These are phyloP conservation scores for Fusarium sp. DNA, from an alignment of 2,329 filamentous ascomycete genomes.

Conservation along the genomic window DNA sequence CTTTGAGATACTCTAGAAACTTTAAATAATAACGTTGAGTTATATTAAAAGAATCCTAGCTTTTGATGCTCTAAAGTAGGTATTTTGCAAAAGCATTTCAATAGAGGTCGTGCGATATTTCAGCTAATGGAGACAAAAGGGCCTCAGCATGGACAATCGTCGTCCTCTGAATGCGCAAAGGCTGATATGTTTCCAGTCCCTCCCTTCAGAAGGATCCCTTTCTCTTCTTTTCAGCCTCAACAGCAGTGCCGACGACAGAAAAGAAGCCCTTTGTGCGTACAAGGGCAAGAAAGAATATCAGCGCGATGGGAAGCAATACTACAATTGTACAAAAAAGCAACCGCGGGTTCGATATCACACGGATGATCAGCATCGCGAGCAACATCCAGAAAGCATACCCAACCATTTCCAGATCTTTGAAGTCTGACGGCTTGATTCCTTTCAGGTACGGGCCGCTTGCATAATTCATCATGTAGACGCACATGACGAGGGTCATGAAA, in stretches of 20 bases:
- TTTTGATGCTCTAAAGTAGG: not conserved
- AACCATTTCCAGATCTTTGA: conserved; percentile 35
- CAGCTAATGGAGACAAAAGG: too few relatives aligned
- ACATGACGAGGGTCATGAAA: conserved; percentile 30
- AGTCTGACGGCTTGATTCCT: conserved; percentile 1
- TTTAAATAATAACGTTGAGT: too few relatives aligned
- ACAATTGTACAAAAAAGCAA: not conserved
- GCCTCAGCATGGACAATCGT: too few relatives aligned
- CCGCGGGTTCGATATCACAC: conserved; percentile 17
- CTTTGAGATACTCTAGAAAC: not conserved
- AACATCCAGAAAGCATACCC: conserved; percentile 35
- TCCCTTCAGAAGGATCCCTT: not conserved
- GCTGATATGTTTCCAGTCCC: too few relatives aligned
- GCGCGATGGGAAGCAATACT: conserved; percentile 5
- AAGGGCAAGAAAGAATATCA: conserved; percentile 19
- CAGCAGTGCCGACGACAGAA: conserved; percentile 6
- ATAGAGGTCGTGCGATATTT: not conserved
- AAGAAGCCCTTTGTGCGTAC: conserved; percentile 35
- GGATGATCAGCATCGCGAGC: conserved; percentile 28
- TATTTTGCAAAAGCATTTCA: not conserved
- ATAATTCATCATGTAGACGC: conserved; percentile 37
- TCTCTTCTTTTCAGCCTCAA: not conserved
- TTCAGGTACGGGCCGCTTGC: conserved; percentile 34
- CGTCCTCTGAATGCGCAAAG: not conserved
- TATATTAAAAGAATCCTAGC: not conserved